These are phyloP conservation scores for Physcomitrium patens DNA, from an alignment of 225 moss, liverwort and hornwort genomes.

Conservation along the genomic window DNA sequence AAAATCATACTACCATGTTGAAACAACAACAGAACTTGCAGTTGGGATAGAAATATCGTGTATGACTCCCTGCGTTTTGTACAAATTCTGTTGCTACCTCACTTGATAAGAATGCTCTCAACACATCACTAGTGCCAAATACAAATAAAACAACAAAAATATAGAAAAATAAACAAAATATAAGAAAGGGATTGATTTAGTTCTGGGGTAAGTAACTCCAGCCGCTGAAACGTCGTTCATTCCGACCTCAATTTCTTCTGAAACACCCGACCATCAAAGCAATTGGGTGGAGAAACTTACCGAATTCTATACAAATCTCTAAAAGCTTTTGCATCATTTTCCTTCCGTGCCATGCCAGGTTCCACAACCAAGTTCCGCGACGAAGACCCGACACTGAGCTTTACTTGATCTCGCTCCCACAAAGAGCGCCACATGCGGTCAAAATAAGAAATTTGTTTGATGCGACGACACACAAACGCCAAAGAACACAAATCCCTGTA, in stretches of 20 bases:
- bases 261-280: neutral
- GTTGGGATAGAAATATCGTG: too few species aligned
- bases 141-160: neutral
- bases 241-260: too few species aligned
- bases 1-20: neutral
- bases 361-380: neutral
- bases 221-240: too few species aligned
- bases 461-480: constrained; percentile 53
- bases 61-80: neutral
- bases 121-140: too few species aligned
- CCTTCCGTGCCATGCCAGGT: constrained; percentile 17
- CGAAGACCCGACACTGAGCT: constrained; percentile 13
- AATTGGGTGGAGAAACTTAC: constrained; percentile 23
- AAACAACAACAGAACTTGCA: neutral
- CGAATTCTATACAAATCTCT: constrained; percentile 43
- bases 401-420: constrained; percentile 43
- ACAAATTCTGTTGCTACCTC: too few species aligned
- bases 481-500: constrained; percentile 54
- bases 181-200: neutral
- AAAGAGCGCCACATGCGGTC: constrained; percentile 45
- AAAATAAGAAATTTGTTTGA: constrained; percentile 26
- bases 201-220: neutral
- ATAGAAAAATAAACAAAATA: too few species aligned
- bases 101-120: too few species aligned
- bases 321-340: constrained; percentile 21